These are phyloP conservation scores for Leccinum rimulosum DNA, from an alignment of 768 basidiomycete genomes.

Conservation along the genomic window DNA sequence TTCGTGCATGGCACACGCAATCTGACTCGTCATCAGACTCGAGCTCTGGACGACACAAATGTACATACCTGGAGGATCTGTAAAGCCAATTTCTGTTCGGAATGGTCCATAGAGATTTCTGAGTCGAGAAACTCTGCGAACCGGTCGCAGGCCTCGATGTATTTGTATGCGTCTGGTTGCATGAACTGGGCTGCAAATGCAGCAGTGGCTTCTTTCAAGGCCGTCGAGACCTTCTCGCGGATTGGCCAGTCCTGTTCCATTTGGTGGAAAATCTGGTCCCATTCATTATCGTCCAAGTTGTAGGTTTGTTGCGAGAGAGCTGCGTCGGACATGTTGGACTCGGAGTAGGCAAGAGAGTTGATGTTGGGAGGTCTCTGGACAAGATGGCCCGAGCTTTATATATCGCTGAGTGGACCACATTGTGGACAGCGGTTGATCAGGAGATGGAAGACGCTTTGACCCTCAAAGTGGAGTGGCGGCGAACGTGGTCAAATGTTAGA, in stretches of 20 bases:
- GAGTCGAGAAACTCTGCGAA: slow-evolving; percentile 12
- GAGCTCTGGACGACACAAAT: neutral
- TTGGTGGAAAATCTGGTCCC: slow-evolving; percentile 1
- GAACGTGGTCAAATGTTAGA: slow-evolving; percentile 2
- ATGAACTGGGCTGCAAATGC: slow-evolving; percentile 17
- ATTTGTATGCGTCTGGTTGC: slow-evolving; percentile 12
- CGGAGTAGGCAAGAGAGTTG: neutral
- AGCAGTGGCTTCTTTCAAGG: slow-evolving; percentile 11
- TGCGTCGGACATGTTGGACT: slow-evolving; percentile 12
- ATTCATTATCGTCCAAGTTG: neutral
- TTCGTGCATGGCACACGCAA: slow-evolving; percentile 26
- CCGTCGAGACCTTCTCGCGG: neutral
- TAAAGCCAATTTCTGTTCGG: slow-evolving; percentile 18
- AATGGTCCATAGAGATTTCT: neutral
- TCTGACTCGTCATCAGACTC: slow-evolving; percentile 8
- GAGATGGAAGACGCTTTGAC: slow-evolving; percentile 2
- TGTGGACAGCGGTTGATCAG: neutral
- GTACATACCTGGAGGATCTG: slow-evolving; percentile 19
- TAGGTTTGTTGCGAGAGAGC: neutral
- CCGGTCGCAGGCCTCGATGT: slow-evolving; percentile 7
- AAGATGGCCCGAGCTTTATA: slow-evolving; percentile 13
- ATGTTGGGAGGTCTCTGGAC: neutral
- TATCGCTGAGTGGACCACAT: slow-evolving; percentile 5
- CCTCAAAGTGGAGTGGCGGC: neutral
- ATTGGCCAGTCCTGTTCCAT: neutral